Evolutionary conservation across 306 rosid genomes (phyloP).

Genomic region (Castanospermum australe): DNA sequence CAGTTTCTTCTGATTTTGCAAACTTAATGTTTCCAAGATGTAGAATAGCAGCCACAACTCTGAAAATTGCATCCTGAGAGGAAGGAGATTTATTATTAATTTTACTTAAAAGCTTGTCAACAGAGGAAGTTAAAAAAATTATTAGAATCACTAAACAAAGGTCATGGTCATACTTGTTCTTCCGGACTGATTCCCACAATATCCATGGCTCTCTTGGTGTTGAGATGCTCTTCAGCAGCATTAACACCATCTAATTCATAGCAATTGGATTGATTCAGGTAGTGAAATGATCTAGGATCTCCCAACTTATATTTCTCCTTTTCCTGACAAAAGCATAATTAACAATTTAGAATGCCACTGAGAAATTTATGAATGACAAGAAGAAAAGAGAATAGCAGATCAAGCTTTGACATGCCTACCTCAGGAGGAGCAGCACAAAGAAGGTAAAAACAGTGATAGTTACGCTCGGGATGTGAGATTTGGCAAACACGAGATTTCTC

Average conservation of each 20-base stretch:
- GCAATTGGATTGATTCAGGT: constrained; percentile 90
- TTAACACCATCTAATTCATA: constrained; percentile 65
- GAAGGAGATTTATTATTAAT: constrained; percentile 4
- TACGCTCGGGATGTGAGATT: constrained; percentile 88
- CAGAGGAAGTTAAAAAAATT: constrained; percentile 17
- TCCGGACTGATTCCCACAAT: constrained; percentile 78
- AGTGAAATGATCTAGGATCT: constrained; percentile 78
- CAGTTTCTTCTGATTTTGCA: constrained; percentile 64
- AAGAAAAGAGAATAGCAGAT: constrained; percentile 17
- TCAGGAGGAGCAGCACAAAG: constrained; percentile 90
- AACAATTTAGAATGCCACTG: constrained; percentile 19
- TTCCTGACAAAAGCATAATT: constrained; percentile 55
- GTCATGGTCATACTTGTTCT: constrained; percentile 63
- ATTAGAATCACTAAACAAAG: constrained; percentile 25
- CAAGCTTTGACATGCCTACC: constrained; percentile 45
- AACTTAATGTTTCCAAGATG: constrained; percentile 88
- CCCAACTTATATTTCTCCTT: constrained; percentile 80
- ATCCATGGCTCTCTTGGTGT: constrained; percentile 89
- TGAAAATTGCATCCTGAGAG: constrained; percentile 82
- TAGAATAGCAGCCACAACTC: constrained; percentile 90
- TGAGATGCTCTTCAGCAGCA: constrained; percentile 79
- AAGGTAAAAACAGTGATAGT: constrained; percentile 88
- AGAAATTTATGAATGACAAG: constrained; percentile 2
- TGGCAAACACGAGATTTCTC: constrained; percentile 97
- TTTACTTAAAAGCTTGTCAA: constrained; percentile 8